These are phyloP conservation scores for Celoporthe dispersa DNA, from an alignment of 2,329 filamentous ascomycete genomes.

Conservation along the genomic window DNA sequence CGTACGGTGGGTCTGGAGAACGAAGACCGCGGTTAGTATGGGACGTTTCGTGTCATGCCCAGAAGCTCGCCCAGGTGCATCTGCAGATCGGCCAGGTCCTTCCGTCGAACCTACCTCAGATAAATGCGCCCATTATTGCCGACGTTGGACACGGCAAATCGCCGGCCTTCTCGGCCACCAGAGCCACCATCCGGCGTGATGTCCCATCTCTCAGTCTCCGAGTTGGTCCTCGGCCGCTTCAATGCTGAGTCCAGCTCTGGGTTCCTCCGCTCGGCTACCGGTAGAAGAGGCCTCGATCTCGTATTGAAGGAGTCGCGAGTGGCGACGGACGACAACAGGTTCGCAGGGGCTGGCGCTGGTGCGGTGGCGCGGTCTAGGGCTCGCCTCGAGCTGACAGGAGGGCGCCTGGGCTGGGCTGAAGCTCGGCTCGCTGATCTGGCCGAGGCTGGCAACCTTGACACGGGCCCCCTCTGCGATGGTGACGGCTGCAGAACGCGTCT, in stretches of 20 bases:
- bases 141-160: slow-evolving; percentile 81
- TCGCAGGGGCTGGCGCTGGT: neutral
- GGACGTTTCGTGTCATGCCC: neutral
- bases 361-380: slow-evolving; percentile 15
- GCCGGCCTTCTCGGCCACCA: slow-evolving; percentile 66
- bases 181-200: slow-evolving; percentile 64
- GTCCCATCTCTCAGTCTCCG: slow-evolving; percentile 59
- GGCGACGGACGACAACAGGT: slow-evolving; percentile 19
- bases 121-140: slow-evolving; percentile 84
- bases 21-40: slow-evolving; percentile 9
- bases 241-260: slow-evolving; percentile 45
- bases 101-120: slow-evolving; percentile 63
- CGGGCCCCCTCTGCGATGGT: slow-evolving; percentile 12
- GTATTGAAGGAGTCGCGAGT: slow-evolving; percentile 28
- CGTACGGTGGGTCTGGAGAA: slow-evolving; percentile 61
- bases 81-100: neutral
- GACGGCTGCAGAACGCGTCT: slow-evolving; percentile 15
- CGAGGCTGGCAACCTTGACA: slow-evolving; percentile 22
- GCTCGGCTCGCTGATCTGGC: slow-evolving; percentile 22
- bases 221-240: slow-evolving; percentile 51
- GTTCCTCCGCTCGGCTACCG: slow-evolving; percentile 51
- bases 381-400: slow-evolving; percentile 18
- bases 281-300: slow-evolving; percentile 47
- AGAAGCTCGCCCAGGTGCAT: neutral
- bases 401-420: slow-evolving; percentile 21